Base-by-base conservation (phyloP, 2,329 filamentous ascomycete species). In the Mycosphaerella sp. region DNA sequence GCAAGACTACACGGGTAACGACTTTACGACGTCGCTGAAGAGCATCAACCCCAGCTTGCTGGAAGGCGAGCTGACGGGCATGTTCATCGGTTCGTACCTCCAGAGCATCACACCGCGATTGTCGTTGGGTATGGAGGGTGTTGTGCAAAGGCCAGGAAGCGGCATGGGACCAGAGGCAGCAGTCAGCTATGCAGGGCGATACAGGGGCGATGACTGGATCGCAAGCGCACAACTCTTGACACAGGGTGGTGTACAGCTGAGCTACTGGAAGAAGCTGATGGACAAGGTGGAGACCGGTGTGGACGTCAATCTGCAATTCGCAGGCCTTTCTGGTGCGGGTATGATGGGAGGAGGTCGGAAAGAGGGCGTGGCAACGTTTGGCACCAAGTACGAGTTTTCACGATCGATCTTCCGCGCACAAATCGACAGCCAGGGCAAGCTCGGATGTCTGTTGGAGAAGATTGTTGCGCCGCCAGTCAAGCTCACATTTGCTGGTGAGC, bases 381-480 rank as follows among this genome's bases (percentile, higher is more conserved):
- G 92, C 67, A 89, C 90, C 70, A 98, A 98, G 76, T 98, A 98
- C 76, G 92, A 96, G 72, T 98, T 98, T 83, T 83, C 89, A 69
- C 88, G 90, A 76, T 93, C 89, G 52, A 93, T 89, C 48, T 95
- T 96, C 84, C 85, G 92, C 62, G 93, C 92, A 43, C 93, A 98
- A 76, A 81, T 97, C 65, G 93, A 98, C 76, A 95, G 90, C 67
- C 85, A 89, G 71, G 93, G 93, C 72, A 95, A 95, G 78, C 80
- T 98, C 58, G 89, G 87, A 74, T 93, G 89, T 70, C 76, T 96
- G 67, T 77, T 97, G 64, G 93, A 98, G 80, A 97, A 96, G 84
- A 86, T 90, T 68, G 88, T 98, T 67, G 90, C 90, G 31, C 89
- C 90, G 60, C 87, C 91, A 29, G 90, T 98, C 55, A 87, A 86